phyloP scores from a whole-genome alignment of 805 yeast genomes.

The Kluyveromyces dobzhanskii region DNA sequence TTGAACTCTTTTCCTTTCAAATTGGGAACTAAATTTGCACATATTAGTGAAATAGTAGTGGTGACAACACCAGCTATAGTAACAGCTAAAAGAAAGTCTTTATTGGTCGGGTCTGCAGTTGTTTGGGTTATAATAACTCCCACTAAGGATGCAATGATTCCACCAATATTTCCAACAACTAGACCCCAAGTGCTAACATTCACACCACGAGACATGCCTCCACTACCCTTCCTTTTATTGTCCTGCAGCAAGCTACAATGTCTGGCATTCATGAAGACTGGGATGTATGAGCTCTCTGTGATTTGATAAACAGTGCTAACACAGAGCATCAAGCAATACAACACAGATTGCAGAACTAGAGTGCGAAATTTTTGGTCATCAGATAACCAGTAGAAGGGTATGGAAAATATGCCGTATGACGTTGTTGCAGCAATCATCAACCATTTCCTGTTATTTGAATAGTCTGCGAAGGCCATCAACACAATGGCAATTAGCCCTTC shows the following conservation, averaged over 20 bases:
- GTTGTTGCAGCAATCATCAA: slow-evolving; percentile 27
- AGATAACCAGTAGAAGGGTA: slow-evolving; percentile 31
- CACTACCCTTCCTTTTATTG: neutral
- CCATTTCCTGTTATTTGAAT: slow-evolving; percentile 31
- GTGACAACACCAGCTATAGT: slow-evolving; percentile 34
- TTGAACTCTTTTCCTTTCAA: slow-evolving; percentile 19
- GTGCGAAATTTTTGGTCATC: slow-evolving; percentile 12
- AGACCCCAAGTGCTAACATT: slow-evolving; percentile 33
- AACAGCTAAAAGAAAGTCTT: slow-evolving; percentile 32
- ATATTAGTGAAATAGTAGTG: slow-evolving; percentile 18
- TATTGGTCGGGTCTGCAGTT: slow-evolving; percentile 19
- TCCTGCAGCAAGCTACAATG: slow-evolving; percentile 5
- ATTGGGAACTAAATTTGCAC: slow-evolving; percentile 28
- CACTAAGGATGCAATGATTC: slow-evolving; percentile 30
- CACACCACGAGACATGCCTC: slow-evolving; percentile 28
- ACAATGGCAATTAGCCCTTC: slow-evolving; percentile 32
- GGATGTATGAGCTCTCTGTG: slow-evolving; percentile 34
- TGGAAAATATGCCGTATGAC: slow-evolving; percentile 29
- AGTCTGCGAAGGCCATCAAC: slow-evolving; percentile 36
- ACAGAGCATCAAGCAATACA: slow-evolving; percentile 28
- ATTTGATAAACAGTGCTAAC: slow-evolving; percentile 30
- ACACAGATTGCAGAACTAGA: slow-evolving; percentile 23
- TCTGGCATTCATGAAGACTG: slow-evolving; percentile 32
- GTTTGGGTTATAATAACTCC: slow-evolving; percentile 33
- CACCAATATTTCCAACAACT: slow-evolving; percentile 32